A percentile compares a stretch with the other conserved stretches of the same genome.
phyloP scores from a whole-genome alignment of 352 stramenopile genomes.

The Pythium scleroteichum region DNA sequence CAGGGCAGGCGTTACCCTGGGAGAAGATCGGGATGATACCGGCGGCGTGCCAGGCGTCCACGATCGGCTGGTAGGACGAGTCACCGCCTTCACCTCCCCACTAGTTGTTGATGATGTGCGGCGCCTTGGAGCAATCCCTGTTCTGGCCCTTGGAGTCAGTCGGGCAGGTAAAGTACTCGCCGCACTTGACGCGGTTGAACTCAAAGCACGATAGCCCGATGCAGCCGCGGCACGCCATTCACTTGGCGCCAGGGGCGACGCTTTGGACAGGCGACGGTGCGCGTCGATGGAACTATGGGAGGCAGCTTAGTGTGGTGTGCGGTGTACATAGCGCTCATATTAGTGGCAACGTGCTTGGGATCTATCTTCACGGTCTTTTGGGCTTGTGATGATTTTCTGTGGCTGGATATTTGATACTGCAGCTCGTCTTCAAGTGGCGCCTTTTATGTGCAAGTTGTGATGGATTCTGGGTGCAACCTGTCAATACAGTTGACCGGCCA shows the following conservation, averaged over 20 bases:
- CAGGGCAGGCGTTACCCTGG: slow-evolving; percentile 31
- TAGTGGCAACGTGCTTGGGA: no score
- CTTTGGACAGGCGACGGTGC: no score
- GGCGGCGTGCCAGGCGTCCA: slow-evolving; percentile 29
- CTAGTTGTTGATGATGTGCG: slow-evolving; percentile 43
- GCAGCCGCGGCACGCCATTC: slow-evolving; percentile 33
- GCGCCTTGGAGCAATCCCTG: slow-evolving; percentile 37
- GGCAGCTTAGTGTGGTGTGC: no score
- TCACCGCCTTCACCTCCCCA: slow-evolving; percentile 25
- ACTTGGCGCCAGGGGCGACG: slow-evolving; percentile 29
- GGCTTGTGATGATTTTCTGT: no score
- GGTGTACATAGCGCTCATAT: no score
- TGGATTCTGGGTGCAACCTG: no score
- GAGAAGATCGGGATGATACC: slow-evolving; percentile 39
- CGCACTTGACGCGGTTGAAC: slow-evolving; percentile 27
- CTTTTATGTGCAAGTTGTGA: no score
- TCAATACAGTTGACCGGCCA: no score
- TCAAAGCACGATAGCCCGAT: slow-evolving; percentile 12
- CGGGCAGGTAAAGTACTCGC: slow-evolving; percentile 26
- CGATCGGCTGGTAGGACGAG: slow-evolving; percentile 16
- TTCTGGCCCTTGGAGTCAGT: slow-evolving; percentile 29
- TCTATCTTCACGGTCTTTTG: no score
- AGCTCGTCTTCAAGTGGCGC: no score
- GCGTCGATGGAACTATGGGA: no score
- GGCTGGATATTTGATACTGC: no score